Conservation (phyloP, 306 rosid species). For the Oemleria cerasiformis region DNA sequence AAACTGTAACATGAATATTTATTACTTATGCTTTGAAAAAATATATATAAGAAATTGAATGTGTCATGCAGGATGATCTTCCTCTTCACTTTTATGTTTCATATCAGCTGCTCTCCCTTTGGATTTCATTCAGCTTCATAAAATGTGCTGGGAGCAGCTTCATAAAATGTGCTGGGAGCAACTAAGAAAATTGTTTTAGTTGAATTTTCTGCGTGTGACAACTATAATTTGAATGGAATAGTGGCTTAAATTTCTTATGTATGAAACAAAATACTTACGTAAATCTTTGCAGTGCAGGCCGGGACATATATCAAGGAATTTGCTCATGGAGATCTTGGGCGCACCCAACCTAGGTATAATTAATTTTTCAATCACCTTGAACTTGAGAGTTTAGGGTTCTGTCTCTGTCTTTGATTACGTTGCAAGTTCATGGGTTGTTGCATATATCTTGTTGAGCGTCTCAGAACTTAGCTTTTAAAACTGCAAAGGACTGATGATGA, state of each 20-base stretch:
- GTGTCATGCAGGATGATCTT: too few species aligned
- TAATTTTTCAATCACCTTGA: constrained; percentile 3
- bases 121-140: background rate
- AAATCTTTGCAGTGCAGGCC: constrained; percentile 49
- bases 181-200: background rate
- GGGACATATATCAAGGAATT: constrained; percentile 97
- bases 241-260: background rate
- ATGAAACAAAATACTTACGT: background rate
- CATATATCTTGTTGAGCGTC: background rate
- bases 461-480: too few species aligned
- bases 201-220: background rate
- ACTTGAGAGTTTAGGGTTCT: background rate
- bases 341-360: constrained; percentile 83
- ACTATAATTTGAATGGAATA: background rate
- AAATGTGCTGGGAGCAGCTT: background rate
- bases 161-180: background rate
- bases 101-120: background rate
- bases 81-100: background rate
- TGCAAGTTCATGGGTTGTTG: background rate
- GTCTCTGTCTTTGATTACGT: background rate
- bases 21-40: too few species aligned
- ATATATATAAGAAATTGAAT: too few species aligned
- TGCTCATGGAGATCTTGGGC: constrained; percentile 93
- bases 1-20: background rate
- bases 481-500: background rate